These are phyloP conservation scores for Trichosporon faecale DNA, from an alignment of 1,284 basidiomycete genomes.

Conservation along the genomic window DNA sequence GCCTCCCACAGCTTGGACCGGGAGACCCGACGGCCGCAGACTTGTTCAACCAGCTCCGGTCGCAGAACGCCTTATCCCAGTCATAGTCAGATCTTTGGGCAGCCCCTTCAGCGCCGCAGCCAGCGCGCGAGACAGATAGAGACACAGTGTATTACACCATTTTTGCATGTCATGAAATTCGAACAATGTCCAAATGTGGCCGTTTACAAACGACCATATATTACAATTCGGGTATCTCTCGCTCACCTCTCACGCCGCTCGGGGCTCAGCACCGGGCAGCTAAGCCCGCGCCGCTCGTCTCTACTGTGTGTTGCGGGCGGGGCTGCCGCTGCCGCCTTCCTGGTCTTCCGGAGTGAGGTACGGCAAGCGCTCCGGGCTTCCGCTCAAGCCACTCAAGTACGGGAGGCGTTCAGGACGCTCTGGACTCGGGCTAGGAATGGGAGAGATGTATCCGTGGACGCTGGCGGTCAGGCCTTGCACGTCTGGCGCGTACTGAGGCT, in stretches of 20 bases:
- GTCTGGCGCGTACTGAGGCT: not conserved
- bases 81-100: slow-evolving; percentile 50
- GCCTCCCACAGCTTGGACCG: slow-evolving; percentile 25
- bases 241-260: not conserved
- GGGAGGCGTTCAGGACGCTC: not conserved
- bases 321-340: too few species aligned
- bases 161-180: slow-evolving; percentile 5
- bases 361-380: not conserved
- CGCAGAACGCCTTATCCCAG: slow-evolving; percentile 33
- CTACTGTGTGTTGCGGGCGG: not conserved
- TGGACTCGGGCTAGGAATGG: not conserved
- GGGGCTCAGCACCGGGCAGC: too few species aligned
- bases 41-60: slow-evolving; percentile 39
- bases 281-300: too few species aligned
- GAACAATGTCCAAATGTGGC: slow-evolving; percentile 1
- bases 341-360: not conserved
- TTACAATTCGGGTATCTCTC: not conserved
- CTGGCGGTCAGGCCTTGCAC: slow-evolving; percentile 5
- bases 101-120: not conserved
- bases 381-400: not conserved
- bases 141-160: not conserved
- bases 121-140: not conserved
- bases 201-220: not conserved
- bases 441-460: not conserved
- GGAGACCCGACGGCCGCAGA: slow-evolving; percentile 36